Evolutionary conservation across 1,284 basidiomycete species (phyloP).

Genomic region (Sporisorium scitamineum): DNA sequence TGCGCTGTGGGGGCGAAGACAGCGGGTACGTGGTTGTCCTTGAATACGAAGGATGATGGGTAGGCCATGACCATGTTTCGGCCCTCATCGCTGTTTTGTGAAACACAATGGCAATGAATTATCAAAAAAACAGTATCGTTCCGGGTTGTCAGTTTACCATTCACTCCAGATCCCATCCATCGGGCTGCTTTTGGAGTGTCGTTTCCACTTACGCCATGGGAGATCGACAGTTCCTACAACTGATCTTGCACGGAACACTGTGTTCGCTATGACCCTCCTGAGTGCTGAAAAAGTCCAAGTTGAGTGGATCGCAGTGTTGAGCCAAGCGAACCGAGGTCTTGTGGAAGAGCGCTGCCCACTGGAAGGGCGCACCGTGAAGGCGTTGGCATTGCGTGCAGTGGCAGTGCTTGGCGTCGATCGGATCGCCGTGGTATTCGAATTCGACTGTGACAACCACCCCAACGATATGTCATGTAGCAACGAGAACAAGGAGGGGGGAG

Average conservation of each 20-base stretch:
- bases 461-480: no score
- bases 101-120: neutral
- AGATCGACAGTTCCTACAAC: constrained; percentile 48
- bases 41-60: constrained; percentile 44
- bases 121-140: neutral
- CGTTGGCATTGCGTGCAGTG: constrained; percentile 62
- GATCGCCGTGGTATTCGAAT: constrained; percentile 55
- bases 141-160: no score
- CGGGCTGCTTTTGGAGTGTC: no score
- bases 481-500: no score
- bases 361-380: constrained; percentile 60
- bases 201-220: constrained; percentile 42
- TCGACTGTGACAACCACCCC: no score
- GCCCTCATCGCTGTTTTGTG: constrained; percentile 40
- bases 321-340: constrained; percentile 52
- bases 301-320: constrained; percentile 40
- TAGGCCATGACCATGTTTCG: constrained; percentile 56
- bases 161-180: no score
- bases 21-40: constrained; percentile 34
- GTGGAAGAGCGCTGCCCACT: constrained; percentile 54
- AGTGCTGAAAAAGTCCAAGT: constrained; percentile 50
- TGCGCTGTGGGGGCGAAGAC: constrained; percentile 47
- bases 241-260: constrained; percentile 48
- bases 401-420: constrained; percentile 57
- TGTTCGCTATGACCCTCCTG: constrained; percentile 48